These are phyloP conservation scores for Terfezia boudieri DNA, from an alignment of 495 filamentous ascomycete genomes.

Conservation along the genomic window DNA sequence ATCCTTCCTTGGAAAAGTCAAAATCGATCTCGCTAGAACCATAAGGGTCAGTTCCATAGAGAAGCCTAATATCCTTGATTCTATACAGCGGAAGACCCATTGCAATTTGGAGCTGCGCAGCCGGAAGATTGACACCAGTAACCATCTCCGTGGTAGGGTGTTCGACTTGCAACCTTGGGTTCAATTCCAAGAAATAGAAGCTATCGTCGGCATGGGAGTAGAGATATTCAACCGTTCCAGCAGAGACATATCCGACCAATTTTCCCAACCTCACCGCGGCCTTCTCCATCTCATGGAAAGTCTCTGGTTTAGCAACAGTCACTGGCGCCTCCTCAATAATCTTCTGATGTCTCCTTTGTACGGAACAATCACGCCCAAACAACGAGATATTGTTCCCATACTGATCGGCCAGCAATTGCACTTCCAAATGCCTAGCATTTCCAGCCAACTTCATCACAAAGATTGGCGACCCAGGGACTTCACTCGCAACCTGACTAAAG, in stretches of 20 bases:
- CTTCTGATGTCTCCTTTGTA: constrained; percentile 96
- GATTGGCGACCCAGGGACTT: constrained; percentile 97
- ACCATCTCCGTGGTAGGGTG: constrained; percentile 99
- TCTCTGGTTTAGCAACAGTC: constrained; percentile 69
- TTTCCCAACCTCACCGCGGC: constrained; percentile 83
- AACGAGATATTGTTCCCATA: constrained; percentile 99
- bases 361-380: constrained; percentile 95
- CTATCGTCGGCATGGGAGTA: constrained; percentile 97
- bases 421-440: constrained; percentile 88
- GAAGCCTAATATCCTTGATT: constrained; percentile 82
- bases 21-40: constrained; percentile 80
- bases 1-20: constrained; percentile 74
- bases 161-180: constrained; percentile 96
- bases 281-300: constrained; percentile 91
- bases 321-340: constrained; percentile 99
- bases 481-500: constrained; percentile 86
- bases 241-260: constrained; percentile 94
- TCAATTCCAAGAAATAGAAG: constrained; percentile 98
- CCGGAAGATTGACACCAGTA: constrained; percentile 86
- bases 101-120: constrained; percentile 92
- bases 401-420: constrained; percentile 91
- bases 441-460: constrained; percentile 99
- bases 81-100: constrained; percentile 96
- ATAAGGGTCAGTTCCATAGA: constrained; percentile 89
- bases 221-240: constrained; percentile 96